These are phyloP conservation scores for Juncus inflexus DNA, from an alignment of 176 grass and related monocot species.

Conservation along the genomic window DNA sequence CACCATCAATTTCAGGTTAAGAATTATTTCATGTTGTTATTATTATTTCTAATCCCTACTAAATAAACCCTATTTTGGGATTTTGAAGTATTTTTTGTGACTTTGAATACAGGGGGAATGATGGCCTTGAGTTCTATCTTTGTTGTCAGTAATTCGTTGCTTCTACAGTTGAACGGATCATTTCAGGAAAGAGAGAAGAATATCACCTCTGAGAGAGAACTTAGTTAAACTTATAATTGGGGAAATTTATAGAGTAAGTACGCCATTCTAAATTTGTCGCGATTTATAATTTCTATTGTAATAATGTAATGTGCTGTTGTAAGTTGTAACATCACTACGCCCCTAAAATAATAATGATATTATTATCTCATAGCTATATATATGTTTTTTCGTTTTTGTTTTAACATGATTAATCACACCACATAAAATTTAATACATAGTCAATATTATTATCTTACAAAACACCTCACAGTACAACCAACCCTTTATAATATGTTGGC, in stretches of 20 bases:
- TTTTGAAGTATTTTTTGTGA: neutral
- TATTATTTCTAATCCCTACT: neutral
- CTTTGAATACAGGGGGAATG: constrained; percentile 51
- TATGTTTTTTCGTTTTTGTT: too few species aligned
- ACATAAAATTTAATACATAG: too few species aligned
- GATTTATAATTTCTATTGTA: neutral
- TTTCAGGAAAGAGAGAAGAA: constrained; percentile 42
- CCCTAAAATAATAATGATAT: neutral
- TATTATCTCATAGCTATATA: too few species aligned
- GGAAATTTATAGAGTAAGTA: neutral
- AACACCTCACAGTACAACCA: too few species aligned
- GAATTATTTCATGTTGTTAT: neutral
- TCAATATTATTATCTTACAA: too few species aligned
- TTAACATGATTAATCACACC: too few species aligned
- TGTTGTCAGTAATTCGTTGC: constrained; percentile 92
- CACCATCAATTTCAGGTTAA: constrained; percentile 86
- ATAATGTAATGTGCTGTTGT: neutral
- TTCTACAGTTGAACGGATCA: constrained; percentile 71
- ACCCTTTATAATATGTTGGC: constrained; percentile 7
- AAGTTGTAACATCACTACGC: neutral
- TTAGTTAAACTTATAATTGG: neutral
- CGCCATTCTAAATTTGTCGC: too few species aligned
- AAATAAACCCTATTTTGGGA: neutral
- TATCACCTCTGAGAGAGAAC: too few species aligned
- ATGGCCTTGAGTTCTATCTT: constrained; percentile 95